Evolutionary conservation across 2,329 filamentous ascomycete species (phyloP).

Genomic region (Pezicula radicicola): DNA sequence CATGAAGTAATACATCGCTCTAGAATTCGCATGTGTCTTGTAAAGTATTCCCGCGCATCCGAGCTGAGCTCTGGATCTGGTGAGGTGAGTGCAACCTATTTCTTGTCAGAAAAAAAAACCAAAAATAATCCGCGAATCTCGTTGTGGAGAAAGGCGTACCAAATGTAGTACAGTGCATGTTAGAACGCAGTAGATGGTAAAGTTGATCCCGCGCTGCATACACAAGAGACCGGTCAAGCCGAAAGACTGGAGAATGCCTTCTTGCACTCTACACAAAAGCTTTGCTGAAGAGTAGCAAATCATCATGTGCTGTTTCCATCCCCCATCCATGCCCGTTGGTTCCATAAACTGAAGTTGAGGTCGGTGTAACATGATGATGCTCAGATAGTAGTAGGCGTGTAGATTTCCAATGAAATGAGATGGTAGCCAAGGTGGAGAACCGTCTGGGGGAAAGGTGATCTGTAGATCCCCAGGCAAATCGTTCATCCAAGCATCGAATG

Average conservation of each 20-base stretch:
- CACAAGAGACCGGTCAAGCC: constrained; percentile 79
- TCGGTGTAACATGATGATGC: constrained; percentile 81
- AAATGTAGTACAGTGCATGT: constrained; percentile 92
- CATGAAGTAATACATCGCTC: constrained; percentile 80
- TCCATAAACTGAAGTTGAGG: constrained; percentile 81
- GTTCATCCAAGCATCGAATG: constrained; percentile 71
- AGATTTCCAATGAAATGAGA: constrained; percentile 88
- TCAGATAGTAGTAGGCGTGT: constrained; percentile 84
- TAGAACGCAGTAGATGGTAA: constrained; percentile 87
- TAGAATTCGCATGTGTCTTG: constrained; percentile 88
- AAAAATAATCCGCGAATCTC: constrained; percentile 5
- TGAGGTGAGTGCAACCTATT: constrained; percentile 84
- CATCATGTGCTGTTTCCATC: constrained; percentile 87
- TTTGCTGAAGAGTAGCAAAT: constrained; percentile 84
- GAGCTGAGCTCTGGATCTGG: constrained; percentile 84
- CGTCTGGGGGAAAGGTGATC: constrained; percentile 74
- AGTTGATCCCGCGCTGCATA: constrained; percentile 94
- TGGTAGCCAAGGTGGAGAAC: constrained; percentile 77
- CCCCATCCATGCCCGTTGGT: constrained; percentile 64
- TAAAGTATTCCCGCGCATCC: constrained; percentile 86
- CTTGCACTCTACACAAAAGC: constrained; percentile 80
- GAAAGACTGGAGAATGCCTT: constrained; percentile 73
- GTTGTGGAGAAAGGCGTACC: constrained; percentile 51
- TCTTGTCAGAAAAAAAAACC: constrained; percentile 4
- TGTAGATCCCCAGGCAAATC: constrained; percentile 77